Evolutionary conservation across 78 protist species (phyloP), one percentile per base, ranked within the genome.

Genomic region (Dictyostelium capitatum): DNA sequence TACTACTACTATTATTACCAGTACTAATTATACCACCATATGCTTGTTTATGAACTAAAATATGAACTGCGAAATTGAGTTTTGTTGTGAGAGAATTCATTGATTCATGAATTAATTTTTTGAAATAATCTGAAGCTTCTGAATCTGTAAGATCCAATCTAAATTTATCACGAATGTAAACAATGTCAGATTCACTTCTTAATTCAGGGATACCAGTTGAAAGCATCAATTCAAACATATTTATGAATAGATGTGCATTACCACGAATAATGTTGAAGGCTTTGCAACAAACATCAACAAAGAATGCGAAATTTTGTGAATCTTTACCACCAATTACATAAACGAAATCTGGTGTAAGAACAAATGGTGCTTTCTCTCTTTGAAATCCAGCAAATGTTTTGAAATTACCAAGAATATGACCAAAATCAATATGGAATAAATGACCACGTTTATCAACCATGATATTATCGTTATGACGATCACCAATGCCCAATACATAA

Each of bases 401-500:
- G 67, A 96, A 82, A 89, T 98, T 94, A 57, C 99, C 98, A 59
- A 98, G 89, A 77, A 98, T 97, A 89, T 98, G 99, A 14, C 99
- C 99, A 84, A 98, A 98, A 85, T 98, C 98, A 73, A 98, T 98
- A 87, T 98, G 99, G 83, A 98, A 98, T 17, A 98, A 91, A 17
- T 89, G 93, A 6, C 99, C 99, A 48, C 43, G 47, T 50, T 62
- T 89, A 4, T 95, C 95, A 48, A 96, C 17, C 95, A 94, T 95
- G 32, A 91, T 91, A 95, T 99, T 99, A 96, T 99, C 99, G 56
- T 96, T 97, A 89, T 99, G 99, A 25, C 99, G 80, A 70, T 99
- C 99, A 48, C 99, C 99, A 30, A 99, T 98, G 48, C 99, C 99
- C 65, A 99, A 90, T 6, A 98, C 98, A 91, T 97, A 99, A 19